Percentiles rank a stretch among this genome's conserved stretches.
phyloP scores from a whole-genome alignment of 2,329 filamentous ascomycete species.

The Colletotrichum horii region DNA sequence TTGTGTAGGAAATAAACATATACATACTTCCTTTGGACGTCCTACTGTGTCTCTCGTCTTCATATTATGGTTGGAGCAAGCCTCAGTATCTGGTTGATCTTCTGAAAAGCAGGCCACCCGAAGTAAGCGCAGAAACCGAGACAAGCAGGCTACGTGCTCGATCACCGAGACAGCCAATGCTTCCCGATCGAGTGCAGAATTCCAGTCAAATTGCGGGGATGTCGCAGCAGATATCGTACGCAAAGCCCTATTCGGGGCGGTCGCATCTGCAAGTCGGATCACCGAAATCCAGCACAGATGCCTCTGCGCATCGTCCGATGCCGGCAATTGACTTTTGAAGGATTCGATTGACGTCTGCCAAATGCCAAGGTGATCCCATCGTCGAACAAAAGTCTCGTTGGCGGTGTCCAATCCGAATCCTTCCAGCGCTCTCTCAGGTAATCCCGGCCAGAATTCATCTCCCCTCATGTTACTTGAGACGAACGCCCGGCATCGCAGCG shows the following conservation, averaged over 20 bases:
- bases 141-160: not conserved
- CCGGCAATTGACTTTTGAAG: not conserved
- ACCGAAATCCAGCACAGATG: not conserved
- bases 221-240: not conserved
- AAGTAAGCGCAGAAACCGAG: not conserved
- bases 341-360: not conserved
- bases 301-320: not conserved
- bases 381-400: not conserved
- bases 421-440: not conserved
- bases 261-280: not conserved
- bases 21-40: not conserved
- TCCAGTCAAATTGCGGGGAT: not conserved
- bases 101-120: not conserved
- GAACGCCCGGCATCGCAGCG: not conserved
- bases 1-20: too few species aligned
- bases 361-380: not conserved
- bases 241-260: not conserved
- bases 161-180: not conserved
- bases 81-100: not conserved
- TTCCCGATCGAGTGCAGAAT: not conserved
- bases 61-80: not conserved
- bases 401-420: not conserved
- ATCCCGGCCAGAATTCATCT: not conserved
- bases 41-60: not conserved
- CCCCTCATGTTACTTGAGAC: not conserved